Evolutionary conservation across 1,284 basidiomycete genomes (phyloP), one percentile per base, ranked within the genome.

Genomic region (Melampsora larici-populina): DNA sequence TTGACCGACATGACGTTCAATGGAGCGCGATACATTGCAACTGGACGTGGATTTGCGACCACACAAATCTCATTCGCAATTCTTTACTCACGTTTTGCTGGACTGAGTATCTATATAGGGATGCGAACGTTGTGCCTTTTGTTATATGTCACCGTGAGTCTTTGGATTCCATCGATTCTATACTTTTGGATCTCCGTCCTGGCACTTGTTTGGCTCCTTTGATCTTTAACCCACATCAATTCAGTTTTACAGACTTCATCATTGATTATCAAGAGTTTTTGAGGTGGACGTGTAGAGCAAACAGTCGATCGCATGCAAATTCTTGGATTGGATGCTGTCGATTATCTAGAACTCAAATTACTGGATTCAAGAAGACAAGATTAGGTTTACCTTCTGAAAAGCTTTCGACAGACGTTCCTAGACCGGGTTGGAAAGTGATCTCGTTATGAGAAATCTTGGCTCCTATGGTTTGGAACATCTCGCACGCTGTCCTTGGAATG

Each of bases 251-350:
- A 73, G 94, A 97, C 85, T 97, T 96, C 84, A 89, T 97, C 84
- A 92, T 97, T 82, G 94, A 97, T 85, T 97, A 97, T 85, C 89
- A 94, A 82, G 94, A 97, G 86, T 97, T 94, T 87, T 86, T 97
- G 81, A 89, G 94, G 80, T 97, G 94, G 94, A 97, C 97, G 93
- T 94, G 90, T 70, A 89, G 94, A 80, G 94, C 94, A 78, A 97
- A 97, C 85, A 96, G 94, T 70, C 73, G 79, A 24, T 79, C 79
- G 8, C 94, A 97, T 85, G 92, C 89, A 82, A 97, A 96, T 85
- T 96, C 94, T 6, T 97, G 94, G 94, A 95, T 97, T 80, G 94
- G 94, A 0, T 97, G 97, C 85, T 97, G 94, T 84, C 91, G 94
- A 78, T 86, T 97, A 76, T 93, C 93, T 46, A 89, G 94, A 79